A percentile compares a stretch with the other conserved stretches of the same genome.
Conservation (phyloP, 176 grass and related monocot species). For the Aegilops umbellulata region DNA sequence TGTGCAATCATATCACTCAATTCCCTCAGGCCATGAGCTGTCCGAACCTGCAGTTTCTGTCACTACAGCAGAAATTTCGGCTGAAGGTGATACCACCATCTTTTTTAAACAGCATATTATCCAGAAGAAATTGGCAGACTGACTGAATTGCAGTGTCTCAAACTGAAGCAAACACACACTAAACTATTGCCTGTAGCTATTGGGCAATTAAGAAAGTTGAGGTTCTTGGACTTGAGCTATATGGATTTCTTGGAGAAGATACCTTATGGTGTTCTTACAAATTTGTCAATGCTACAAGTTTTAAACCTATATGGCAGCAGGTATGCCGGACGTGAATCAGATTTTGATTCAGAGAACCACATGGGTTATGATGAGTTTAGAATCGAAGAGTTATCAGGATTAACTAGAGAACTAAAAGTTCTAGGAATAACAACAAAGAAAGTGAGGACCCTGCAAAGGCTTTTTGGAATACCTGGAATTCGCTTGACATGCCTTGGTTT, state of each 20-base stretch:
- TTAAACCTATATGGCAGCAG: conserved; percentile 41
- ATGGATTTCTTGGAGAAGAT: conserved; percentile 47
- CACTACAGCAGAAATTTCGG: conserved; percentile 35
- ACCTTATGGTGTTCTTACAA: conserved; percentile 33
- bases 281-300: conserved; percentile 32
- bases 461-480: conserved; percentile 12
- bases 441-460: conserved; percentile 28
- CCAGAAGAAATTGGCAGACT: conserved; percentile 41
- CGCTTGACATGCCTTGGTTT: conserved; percentile 28
- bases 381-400: conserved; percentile 37
- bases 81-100: conserved; percentile 25
- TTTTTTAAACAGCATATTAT: conserved; percentile 16
- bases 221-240: conserved; percentile 38
- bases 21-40: conserved; percentile 27
- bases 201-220: conserved; percentile 17
- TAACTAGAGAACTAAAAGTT: conserved; percentile 32
- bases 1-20: conserved; percentile 40
- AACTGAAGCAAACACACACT: conserved; percentile 40
- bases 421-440: conserved; percentile 38
- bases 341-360: conserved; percentile 6
- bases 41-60: conserved; percentile 26
- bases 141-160: conserved; percentile 30
- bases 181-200: conserved; percentile 21
- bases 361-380: conserved; percentile 27
- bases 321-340: conserved; percentile 19